These are phyloP conservation scores for Cruciata laevipes DNA, from an alignment of 257 asterid species.

Conservation along the genomic window DNA sequence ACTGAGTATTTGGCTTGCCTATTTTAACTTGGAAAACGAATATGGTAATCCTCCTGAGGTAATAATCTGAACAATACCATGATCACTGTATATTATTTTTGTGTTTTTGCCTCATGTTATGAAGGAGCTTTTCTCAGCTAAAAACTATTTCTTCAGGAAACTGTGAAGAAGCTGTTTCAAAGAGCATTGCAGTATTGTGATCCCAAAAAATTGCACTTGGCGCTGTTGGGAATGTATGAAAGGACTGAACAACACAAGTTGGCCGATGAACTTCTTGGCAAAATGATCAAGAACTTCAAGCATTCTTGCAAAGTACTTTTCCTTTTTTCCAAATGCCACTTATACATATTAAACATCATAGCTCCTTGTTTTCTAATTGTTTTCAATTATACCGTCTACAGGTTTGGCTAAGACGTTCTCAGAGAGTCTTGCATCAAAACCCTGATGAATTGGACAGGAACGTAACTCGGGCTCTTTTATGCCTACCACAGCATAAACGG, in stretches of 20 bases:
- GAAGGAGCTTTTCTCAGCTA: conserved; percentile 1
- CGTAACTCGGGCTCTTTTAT: conserved; percentile 59
- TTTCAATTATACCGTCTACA: conserved; percentile 20
- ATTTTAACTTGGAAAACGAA: conserved; percentile 83
- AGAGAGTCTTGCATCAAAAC: conserved; percentile 45
- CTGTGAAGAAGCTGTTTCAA: conserved; percentile 63
- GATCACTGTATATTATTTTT: neutral
- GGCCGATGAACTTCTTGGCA: conserved; percentile 66
- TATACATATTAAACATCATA: neutral
- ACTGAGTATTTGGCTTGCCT: conserved; percentile 90
- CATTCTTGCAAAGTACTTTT: conserved; percentile 70
- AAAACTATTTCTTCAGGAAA: conserved; percentile 44
- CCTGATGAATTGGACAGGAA: conserved; percentile 56
- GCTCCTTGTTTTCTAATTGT: neutral
- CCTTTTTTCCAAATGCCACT: neutral
- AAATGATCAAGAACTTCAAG: conserved; percentile 79
- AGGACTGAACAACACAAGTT: conserved; percentile 62
- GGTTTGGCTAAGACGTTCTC: conserved; percentile 79
- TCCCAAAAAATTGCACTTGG: conserved; percentile 77
- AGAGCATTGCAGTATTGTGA: conserved; percentile 85
- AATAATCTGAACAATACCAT: conserved; percentile 9
- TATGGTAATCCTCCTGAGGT: conserved; percentile 94
- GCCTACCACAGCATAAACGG: conserved; percentile 75
- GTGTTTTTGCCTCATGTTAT: neutral
- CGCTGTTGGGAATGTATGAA: conserved; percentile 75